A percentile compares a stretch with the other conserved stretches of the same genome.
These are phyloP conservation scores for Ailanthus altissimus DNA, from an alignment of 345 rosid species.

Conservation along the genomic window DNA sequence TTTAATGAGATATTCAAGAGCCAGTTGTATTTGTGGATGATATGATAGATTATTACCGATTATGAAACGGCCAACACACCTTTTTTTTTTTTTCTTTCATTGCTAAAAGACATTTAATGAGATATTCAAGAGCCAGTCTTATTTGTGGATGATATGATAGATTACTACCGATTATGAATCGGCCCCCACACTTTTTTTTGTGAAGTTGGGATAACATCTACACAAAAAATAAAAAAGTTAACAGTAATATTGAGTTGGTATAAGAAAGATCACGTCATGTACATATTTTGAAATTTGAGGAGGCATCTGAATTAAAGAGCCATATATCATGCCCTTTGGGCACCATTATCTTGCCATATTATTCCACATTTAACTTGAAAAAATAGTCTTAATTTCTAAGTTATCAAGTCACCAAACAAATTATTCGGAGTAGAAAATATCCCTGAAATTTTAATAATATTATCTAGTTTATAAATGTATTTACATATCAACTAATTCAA, in stretches of 20 bases:
- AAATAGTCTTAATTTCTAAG: neutral
- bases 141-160: neutral
- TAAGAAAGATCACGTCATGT: neutral
- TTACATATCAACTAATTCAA: no score
- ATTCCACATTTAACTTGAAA: neutral
- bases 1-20: neutral
- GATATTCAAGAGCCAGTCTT: neutral
- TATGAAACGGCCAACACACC: neutral
- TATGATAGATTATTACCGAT: neutral
- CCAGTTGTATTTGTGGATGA: neutral
- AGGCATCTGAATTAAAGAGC: neutral
- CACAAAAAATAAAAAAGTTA: no score
- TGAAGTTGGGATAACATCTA: neutral
- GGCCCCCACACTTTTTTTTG: neutral
- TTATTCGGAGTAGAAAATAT: no score
- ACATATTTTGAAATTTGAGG: neutral
- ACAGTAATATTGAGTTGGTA: neutral
- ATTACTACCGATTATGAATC: neutral
- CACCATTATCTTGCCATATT: neutral
- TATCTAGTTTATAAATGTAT: no score
- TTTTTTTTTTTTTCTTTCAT: neutral
- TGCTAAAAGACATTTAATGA: neutral
- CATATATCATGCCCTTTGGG: neutral
- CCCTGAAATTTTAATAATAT: no score
- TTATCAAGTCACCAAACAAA: no score